Evolutionary conservation across 2,329 filamentous ascomycete genomes (phyloP).

Genomic region (Clonostachys rosea): DNA sequence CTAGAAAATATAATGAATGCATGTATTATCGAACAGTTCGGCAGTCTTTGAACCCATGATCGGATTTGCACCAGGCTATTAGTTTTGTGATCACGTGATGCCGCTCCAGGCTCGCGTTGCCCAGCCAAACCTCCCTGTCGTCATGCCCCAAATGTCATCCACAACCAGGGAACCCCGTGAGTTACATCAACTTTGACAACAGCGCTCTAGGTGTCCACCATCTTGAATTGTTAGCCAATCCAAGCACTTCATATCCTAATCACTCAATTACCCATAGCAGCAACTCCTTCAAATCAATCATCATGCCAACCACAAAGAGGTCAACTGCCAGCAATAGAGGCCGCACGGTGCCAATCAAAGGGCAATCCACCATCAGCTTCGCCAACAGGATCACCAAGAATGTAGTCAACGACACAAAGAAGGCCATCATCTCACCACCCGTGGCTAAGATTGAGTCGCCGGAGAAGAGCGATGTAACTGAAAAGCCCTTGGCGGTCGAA

Average conservation of each 20-base stretch:
- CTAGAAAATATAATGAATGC: too few species aligned
- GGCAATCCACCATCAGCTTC: slow-evolving; percentile 54
- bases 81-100: slow-evolving; percentile 1
- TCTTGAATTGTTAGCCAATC: too few species aligned
- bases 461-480: slow-evolving; percentile 7
- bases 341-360: slow-evolving; percentile 29
- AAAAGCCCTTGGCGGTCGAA: slow-evolving; percentile 8
- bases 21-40: background rate
- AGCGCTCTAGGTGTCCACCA: too few species aligned
- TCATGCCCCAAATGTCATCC: background rate
- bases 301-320: slow-evolving; percentile 45
- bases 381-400: slow-evolving; percentile 52
- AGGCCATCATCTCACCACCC: slow-evolving; percentile 27
- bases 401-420: slow-evolving; percentile 40
- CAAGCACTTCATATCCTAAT: too few species aligned
- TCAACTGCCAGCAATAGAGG: slow-evolving; percentile 32
- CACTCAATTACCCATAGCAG: too few species aligned
- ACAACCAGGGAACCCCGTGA: background rate
- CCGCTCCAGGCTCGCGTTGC: slow-evolving; percentile 34
- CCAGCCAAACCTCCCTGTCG: slow-evolving; percentile 36
- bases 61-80: too few species aligned
- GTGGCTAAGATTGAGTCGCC: slow-evolving; percentile 25
- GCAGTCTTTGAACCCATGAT: background rate
- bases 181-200: too few species aligned
- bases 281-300: slow-evolving; percentile 4